These are phyloP conservation scores for Haplographium delicatum DNA, from an alignment of 495 filamentous ascomycete genomes.

Conservation along the genomic window DNA sequence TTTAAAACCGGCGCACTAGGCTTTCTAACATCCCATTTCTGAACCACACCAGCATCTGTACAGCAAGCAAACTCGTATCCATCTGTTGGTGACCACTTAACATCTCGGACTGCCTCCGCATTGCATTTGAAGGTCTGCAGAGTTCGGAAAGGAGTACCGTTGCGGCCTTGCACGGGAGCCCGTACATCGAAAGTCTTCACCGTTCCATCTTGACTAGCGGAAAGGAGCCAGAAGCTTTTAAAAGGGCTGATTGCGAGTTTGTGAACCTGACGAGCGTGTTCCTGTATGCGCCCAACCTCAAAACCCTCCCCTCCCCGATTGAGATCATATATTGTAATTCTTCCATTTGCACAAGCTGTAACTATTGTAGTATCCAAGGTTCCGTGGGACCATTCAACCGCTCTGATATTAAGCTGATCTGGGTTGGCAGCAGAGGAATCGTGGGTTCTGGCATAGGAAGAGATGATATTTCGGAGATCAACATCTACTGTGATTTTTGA, in stretches of 20 bases:
- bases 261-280: slow-evolving; percentile 90
- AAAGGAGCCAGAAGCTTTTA: slow-evolving; percentile 68
- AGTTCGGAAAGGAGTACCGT: slow-evolving; percentile 38
- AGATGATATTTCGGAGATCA: slow-evolving; percentile 74
- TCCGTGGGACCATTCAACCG: slow-evolving; percentile 80
- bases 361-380: slow-evolving; percentile 62
- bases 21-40: slow-evolving; percentile 52
- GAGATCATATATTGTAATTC: slow-evolving; percentile 83
- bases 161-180: slow-evolving; percentile 32
- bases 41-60: slow-evolving; percentile 75
- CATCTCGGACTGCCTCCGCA: slow-evolving; percentile 76
- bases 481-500: slow-evolving; percentile 67
- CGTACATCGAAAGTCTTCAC: slow-evolving; percentile 60
- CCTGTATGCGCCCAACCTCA: slow-evolving; percentile 64
- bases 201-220: slow-evolving; percentile 87
- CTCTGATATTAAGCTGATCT: slow-evolving; percentile 74
- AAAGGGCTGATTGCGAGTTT: slow-evolving; percentile 86
- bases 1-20: slow-evolving; percentile 47
- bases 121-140: slow-evolving; percentile 44
- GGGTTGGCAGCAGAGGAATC: slow-evolving; percentile 44
- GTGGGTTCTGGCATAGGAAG: slow-evolving; percentile 60
- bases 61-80: slow-evolving; percentile 82
- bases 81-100: slow-evolving; percentile 84
- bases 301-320: slow-evolving; percentile 50
- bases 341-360: slow-evolving; percentile 80